Conservation (phyloP, 257 asterid genomes). For the Nicotiana obtusifolia region DNA sequence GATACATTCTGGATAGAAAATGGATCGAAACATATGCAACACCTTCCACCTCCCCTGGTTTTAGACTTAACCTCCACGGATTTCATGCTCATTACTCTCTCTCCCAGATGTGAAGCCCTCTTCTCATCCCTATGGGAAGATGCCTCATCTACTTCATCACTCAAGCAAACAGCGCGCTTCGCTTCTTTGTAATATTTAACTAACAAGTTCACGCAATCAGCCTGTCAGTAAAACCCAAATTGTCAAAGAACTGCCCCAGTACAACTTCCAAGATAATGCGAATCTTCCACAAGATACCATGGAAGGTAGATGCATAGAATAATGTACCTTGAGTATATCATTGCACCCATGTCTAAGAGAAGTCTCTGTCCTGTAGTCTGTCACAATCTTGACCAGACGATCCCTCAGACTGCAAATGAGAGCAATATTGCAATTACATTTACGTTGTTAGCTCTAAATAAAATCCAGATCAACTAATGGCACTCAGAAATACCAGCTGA, state of each 20-base stretch:
- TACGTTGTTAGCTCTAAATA: not conserved
- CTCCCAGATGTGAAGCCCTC: slow-evolving; percentile 24
- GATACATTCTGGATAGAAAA: slow-evolving; percentile 66
- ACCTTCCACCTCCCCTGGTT: slow-evolving; percentile 72
- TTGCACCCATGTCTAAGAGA: slow-evolving; percentile 96
- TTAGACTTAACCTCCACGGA: slow-evolving; percentile 68
- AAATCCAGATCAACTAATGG: not conserved
- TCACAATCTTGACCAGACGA: slow-evolving; percentile 91
- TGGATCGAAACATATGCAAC: slow-evolving; percentile 98
- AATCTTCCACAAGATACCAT: not conserved
- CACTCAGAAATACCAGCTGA: not conserved
- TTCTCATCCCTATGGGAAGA: slow-evolving; percentile 46
- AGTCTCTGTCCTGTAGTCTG: slow-evolving; percentile 95
- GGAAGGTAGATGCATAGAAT: not conserved
- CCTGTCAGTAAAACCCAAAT: slow-evolving; percentile 34
- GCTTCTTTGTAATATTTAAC: slow-evolving; percentile 93
- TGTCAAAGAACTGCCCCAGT: not conserved
- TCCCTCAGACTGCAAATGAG: slow-evolving; percentile 76
- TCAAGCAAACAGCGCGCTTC: slow-evolving; percentile 63
- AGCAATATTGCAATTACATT: slow-evolving; percentile 11
- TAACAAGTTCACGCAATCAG: slow-evolving; percentile 83
- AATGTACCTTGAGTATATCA: slow-evolving; percentile 76
- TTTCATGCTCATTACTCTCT: slow-evolving; percentile 47
- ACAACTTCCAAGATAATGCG: not conserved
- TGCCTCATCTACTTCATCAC: slow-evolving; percentile 69